Percentiles rank a stretch among this genome's conserved stretches.
These are phyloP conservation scores for Moringa oleifera DNA, from an alignment of 345 rosid species.

Conservation along the genomic window DNA sequence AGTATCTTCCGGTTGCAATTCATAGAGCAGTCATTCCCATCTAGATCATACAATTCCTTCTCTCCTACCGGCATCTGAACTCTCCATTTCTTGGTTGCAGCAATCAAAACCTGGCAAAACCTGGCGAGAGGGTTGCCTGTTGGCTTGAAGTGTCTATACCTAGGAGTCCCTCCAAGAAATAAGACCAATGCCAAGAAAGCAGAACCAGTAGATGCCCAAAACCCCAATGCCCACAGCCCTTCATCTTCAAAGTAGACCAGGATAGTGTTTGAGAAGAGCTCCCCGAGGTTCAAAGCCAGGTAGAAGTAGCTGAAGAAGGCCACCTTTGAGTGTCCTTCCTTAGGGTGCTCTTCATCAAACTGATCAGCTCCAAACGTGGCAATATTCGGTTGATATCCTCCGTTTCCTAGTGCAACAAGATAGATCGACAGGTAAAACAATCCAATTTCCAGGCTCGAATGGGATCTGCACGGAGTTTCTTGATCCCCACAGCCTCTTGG, in stretches of 20 bases:
- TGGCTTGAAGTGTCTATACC: constrained; percentile 88
- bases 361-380: constrained; percentile 98
- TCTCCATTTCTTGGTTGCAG: constrained; percentile 73
- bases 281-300: constrained; percentile 86
- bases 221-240: constrained; percentile 93
- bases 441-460: constrained; percentile 57
- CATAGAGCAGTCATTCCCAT: constrained; percentile 33
- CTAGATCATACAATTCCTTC: constrained; percentile 41
- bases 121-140: constrained; percentile 83
- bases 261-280: constrained; percentile 93
- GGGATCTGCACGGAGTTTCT: constrained; percentile 59
- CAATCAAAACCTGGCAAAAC: constrained; percentile 74
- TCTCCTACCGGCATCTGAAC: constrained; percentile 34
- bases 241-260: constrained; percentile 87
- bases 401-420: constrained; percentile 86
- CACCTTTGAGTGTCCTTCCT: constrained; percentile 79
- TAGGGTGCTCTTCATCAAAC: constrained; percentile 84
- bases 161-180: constrained; percentile 65
- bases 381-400: constrained; percentile 97
- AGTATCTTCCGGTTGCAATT: constrained; percentile 67
- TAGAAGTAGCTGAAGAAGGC: constrained; percentile 98
- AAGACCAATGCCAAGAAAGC: constrained; percentile 69
- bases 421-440: constrained; percentile 87
- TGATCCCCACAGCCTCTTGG: constrained; percentile 83
- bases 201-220: constrained; percentile 89